Evolutionary conservation across 176 grass and related monocot genomes (phyloP).

Genomic region (Juncus inflexus): DNA sequence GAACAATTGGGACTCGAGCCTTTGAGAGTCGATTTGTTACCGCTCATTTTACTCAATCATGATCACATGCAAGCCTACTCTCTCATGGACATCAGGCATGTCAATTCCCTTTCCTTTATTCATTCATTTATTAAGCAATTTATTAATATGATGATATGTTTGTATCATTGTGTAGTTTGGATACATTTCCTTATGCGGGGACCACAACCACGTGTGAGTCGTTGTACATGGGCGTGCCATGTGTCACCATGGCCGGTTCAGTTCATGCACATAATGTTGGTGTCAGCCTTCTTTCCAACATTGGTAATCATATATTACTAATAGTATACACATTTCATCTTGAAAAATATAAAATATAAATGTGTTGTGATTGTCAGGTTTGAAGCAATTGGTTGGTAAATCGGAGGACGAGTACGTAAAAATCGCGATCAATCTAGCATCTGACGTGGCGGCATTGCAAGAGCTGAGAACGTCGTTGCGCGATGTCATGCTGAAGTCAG

Average conservation of each 20-base stretch:
- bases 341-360: background rate
- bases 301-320: constrained; percentile 39
- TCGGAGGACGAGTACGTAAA: constrained; percentile 68
- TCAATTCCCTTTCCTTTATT: no score
- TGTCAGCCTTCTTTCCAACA: constrained; percentile 86
- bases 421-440: constrained; percentile 65
- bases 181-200: constrained; percentile 98
- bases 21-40: constrained; percentile 80
- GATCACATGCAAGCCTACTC: constrained; percentile 99
- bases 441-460: constrained; percentile 67
- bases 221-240: constrained; percentile 97
- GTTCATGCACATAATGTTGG: constrained; percentile 99
- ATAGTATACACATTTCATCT: constrained; percentile 1
- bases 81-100: constrained; percentile 93
- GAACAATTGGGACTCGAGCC: constrained; percentile 83
- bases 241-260: constrained; percentile 96
- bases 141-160: background rate
- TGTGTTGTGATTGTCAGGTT: constrained; percentile 33
- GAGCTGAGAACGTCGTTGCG: constrained; percentile 73
- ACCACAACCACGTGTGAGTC: constrained; percentile 98
- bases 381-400: constrained; percentile 58
- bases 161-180: constrained; percentile 49
- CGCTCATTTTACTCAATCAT: constrained; percentile 95
- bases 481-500: constrained; percentile 75
- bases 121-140: no score